phyloP scores from a whole-genome alignment of 1,284 basidiomycete species.

The Apiotrichum montevideense region DNA sequence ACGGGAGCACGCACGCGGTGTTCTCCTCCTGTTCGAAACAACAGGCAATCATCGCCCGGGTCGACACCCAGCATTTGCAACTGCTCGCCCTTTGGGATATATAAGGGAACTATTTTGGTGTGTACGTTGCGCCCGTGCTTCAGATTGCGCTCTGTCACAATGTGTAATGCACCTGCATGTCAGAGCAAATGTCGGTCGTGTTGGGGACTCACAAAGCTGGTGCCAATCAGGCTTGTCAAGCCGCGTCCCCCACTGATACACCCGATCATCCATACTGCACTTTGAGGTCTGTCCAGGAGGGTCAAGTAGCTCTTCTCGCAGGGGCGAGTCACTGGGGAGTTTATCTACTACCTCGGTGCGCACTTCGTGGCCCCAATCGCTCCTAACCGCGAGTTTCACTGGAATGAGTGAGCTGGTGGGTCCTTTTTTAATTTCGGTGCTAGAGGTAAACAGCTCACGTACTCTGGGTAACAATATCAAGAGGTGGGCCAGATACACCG shows the following conservation, averaged over 20 bases:
- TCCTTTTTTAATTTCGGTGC: no score
- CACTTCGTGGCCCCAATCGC: neutral
- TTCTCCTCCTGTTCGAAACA: neutral
- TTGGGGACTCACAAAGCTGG: neutral
- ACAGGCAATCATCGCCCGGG: neutral
- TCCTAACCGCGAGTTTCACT: neutral
- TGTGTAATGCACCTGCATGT: neutral
- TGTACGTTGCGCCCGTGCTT: neutral
- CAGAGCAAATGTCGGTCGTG: no score
- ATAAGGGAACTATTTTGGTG: neutral
- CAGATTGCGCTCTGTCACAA: neutral
- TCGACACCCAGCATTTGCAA: neutral
- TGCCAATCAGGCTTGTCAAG: neutral
- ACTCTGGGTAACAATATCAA: neutral
- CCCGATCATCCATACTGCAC: neutral
- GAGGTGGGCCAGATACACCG: neutral
- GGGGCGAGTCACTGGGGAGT: neutral
- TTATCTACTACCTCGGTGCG: neutral
- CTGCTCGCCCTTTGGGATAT: neutral
- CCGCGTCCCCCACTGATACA: neutral
- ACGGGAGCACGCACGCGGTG: neutral
- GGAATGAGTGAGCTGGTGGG: neutral
- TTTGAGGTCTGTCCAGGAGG: no score
- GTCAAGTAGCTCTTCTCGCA: no score
- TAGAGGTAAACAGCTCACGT: no score